A percentile compares a stretch with the other conserved stretches of the same genome.
These are phyloP conservation scores for Volvariella volvacea DNA, from an alignment of 1,284 basidiomycete genomes.

Conservation along the genomic window DNA sequence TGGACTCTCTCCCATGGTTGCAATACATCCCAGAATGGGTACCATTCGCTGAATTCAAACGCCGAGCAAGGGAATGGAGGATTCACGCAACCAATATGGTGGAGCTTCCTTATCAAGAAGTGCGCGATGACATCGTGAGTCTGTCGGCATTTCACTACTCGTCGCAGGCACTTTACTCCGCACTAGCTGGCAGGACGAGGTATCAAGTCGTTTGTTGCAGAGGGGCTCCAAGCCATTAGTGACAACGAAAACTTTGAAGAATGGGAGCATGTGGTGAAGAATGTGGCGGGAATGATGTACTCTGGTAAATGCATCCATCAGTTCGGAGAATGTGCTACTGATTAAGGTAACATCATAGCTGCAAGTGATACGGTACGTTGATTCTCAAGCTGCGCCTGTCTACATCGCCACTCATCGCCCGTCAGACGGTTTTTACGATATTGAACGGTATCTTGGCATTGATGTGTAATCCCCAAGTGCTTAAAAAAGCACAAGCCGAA, in stretches of 20 bases:
- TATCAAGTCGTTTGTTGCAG: too few relatives aligned
- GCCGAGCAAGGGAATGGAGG: constrained; percentile 26
- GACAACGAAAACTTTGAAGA: too few relatives aligned
- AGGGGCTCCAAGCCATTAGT: too few relatives aligned
- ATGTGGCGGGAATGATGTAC: too few relatives aligned
- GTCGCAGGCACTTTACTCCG: too few relatives aligned
- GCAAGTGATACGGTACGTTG: constrained; percentile 7
- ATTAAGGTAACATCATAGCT: not conserved
- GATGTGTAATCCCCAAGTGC: constrained; percentile 27
- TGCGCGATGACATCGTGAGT: constrained; percentile 10
- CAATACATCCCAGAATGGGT: constrained; percentile 34
- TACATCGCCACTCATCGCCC: constrained; percentile 5
- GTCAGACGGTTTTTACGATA: constrained; percentile 38
- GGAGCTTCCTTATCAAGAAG: constrained; percentile 23
- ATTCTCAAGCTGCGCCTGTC: not conserved
- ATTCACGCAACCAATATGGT: constrained; percentile 13
- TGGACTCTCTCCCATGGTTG: constrained; percentile 15
- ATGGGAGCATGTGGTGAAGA: too few relatives aligned
- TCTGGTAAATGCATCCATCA: too few relatives aligned
- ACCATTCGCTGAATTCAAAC: constrained; percentile 35
- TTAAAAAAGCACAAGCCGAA: constrained; percentile 37
- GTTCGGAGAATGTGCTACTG: too few relatives aligned
- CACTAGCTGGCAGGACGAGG: constrained; percentile 3
- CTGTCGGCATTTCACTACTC: not conserved
- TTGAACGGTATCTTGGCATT: constrained; percentile 34